These are phyloP conservation scores for Xylariaceae sp. DNA, from an alignment of 2,329 filamentous ascomycete species.

Conservation along the genomic window DNA sequence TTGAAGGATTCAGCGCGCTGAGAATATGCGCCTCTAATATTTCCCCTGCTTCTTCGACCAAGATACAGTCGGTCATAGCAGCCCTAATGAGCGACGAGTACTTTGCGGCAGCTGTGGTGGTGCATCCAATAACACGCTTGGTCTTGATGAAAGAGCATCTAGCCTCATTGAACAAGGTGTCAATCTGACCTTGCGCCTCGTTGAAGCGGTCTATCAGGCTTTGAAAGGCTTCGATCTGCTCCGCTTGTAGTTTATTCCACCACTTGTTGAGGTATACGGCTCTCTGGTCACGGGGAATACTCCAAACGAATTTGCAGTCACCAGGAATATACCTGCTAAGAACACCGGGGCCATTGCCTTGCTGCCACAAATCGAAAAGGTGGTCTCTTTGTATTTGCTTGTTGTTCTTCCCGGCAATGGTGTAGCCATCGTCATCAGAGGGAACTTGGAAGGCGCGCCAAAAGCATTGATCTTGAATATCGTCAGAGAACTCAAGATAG, in stretches of 20 bases:
- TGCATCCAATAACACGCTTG: constrained; percentile 69
- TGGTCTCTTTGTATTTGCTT: not conserved
- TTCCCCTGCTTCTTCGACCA: constrained; percentile 51
- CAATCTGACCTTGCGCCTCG: constrained; percentile 45
- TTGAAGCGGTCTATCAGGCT: constrained; percentile 48
- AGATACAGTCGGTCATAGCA: constrained; percentile 61
- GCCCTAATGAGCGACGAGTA: constrained; percentile 58
- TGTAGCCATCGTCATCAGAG: not conserved
- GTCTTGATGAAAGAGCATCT: constrained; percentile 49
- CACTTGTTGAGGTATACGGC: no score
- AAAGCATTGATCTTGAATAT: not conserved
- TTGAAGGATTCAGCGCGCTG: constrained; percentile 25
- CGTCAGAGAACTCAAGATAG: not conserved
- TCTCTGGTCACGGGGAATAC: constrained; percentile 45
- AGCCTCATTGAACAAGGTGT: constrained; percentile 49
- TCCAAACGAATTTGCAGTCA: constrained; percentile 54
- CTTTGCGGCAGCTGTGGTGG: constrained; percentile 71
- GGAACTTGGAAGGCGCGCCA: not conserved
- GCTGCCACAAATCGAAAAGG: not conserved
- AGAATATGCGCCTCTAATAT: constrained; percentile 32
- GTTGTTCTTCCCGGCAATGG: not conserved
- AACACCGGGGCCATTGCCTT: constrained; percentile 50
- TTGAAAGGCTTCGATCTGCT: constrained; percentile 51
- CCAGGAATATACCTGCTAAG: constrained; percentile 41
- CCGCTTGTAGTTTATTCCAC: constrained; percentile 51